Evolutionary conservation across 31 red algal genomes (phyloP), one percentile per base, ranked within the genome.

Genomic region (Asparagopsis taxiformis): DNA sequence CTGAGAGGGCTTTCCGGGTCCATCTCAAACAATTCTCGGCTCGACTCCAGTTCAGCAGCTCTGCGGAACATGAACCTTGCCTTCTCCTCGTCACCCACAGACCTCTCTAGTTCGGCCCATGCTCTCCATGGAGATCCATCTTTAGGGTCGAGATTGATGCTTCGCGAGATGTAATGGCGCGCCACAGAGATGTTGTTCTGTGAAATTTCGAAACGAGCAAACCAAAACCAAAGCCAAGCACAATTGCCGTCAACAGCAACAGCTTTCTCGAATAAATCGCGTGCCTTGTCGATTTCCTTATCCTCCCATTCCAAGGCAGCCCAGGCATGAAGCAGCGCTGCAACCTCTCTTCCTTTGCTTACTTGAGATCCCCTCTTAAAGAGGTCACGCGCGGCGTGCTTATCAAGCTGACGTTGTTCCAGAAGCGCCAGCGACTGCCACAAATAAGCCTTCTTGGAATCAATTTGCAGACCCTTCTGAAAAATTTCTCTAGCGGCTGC

Each of bases 311-410:
- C 94, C 77, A 93, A 51, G 11, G 71, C 74, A 51, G 94, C 94
- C 94, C 94, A 98, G 3, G 89, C 85, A 78, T 98, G 94, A 59
- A 85, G 50, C 32, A 93, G 90, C 17, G 95, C 80, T 19, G 87
- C 88, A 32, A 53, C 44, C 30, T 91, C 77, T 68, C 85, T 82
- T 25, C 75, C 75, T 39, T 68, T 75, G 56, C 62, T 77, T 13
- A 34, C 44, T 30, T 57, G 57, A 9, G 56, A 57, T 15, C 94
- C 94, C 24, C 68, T 55, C 21, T 70, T 75, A 59, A 82, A 97
- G 2, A 97, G 32, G 29, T 46, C 54, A 19, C 89, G 58, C 33
- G 94, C 88, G 17, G 69, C 72, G 5, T 85, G 70, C 15, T 53
- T 35, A 17, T 89, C 53, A 17, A 83, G 24, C 50, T 89, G 82